Evolutionary conservation across 2,329 filamentous ascomycete genomes (phyloP), one percentile per base, ranked within the genome.

Genomic region (Sporothrix variecibatus): DNA sequence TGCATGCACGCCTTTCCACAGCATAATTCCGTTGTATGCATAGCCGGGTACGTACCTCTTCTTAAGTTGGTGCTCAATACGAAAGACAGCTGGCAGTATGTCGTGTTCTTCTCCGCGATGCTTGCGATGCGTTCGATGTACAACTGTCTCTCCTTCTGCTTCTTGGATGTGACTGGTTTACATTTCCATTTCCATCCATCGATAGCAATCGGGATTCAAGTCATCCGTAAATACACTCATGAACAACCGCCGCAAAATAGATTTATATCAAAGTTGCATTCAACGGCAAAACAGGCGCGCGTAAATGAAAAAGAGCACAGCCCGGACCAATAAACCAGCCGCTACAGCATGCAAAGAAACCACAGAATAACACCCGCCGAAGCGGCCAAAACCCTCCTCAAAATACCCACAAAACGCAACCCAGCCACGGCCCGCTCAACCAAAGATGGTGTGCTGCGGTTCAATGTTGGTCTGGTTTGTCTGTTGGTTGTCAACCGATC

Each of bases 21-120:
- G n/a, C 38, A 46, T 62, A 20, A 8, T 23, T 62, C 58, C 46
- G 46, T 46, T 46, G 62, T 26, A 65, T 67, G 62, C 62, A 67
- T 28, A 23, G 62, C 62, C 38, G 62, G 62, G 38, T 67, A 28
- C 38, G 38, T 15, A 43, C 62, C 62, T 67, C 23, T 43, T 12
- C 3, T 28, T 28, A 20, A 2, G 51, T 12, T 56, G n/a, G n/a
- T n/a, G 3, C 20, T 67, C 38, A 46, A 46, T 46, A 67, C 62
- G 62, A 67, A 67, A 43, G 62, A 67, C 62, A 67, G 38, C 62
- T 67, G 62, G 62, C 58, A 62, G 38, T 20, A 28, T 67, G 62
- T 28, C 9, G 62, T 67, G 62, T 46, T 20, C 38, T 26, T 26
- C 31, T 62, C 31, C 58, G 34, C 20, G 31, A 31, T 49, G 43